Evolutionary conservation across 352 stramenopile genomes (phyloP).

Genomic region (Pythium diclinum): DNA sequence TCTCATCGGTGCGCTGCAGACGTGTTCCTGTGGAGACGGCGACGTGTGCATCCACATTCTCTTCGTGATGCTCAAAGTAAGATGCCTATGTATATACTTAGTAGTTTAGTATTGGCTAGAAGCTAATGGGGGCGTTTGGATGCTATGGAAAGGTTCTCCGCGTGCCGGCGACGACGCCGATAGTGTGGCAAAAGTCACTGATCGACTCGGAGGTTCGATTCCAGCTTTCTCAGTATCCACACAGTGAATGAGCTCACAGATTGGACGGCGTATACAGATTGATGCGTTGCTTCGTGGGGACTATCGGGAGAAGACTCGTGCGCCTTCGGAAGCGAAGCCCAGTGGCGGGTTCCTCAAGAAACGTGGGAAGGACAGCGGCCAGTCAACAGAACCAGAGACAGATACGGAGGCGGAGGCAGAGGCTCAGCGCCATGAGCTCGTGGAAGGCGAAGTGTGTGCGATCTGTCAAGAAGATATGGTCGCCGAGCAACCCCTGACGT

Average conservation of each 20-base stretch:
- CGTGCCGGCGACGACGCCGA: conserved; percentile 55
- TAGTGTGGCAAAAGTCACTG: conserved; percentile 85
- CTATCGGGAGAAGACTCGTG: conserved; percentile 43
- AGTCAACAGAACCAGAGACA: conserved; percentile 22
- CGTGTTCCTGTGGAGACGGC: conserved; percentile 63
- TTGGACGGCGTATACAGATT: conserved; percentile 31
- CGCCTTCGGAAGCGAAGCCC: conserved; percentile 21
- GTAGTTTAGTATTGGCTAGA: too few species aligned
- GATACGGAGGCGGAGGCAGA: conserved; percentile 26
- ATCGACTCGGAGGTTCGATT: conserved; percentile 65
- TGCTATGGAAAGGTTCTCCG: conserved; percentile 45
- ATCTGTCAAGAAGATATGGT: conserved; percentile 87
- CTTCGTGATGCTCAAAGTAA: conserved; percentile 85
- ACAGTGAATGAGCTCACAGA: background rate
- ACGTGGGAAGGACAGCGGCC: conserved; percentile 37
- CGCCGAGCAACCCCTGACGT: conserved; percentile 55
- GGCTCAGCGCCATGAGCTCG: conserved; percentile 51
- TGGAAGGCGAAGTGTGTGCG: conserved; percentile 74
- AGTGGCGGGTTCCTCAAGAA: conserved; percentile 43
- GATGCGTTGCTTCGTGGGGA: conserved; percentile 61
- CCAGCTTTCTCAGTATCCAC: too few species aligned
- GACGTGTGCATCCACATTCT: conserved; percentile 85
- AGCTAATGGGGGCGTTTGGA: background rate
- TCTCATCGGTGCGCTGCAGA: conserved; percentile 68
- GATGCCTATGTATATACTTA: background rate